Evolutionary conservation across 371 early-diverging fungal genomes (phyloP).

Genomic region (Funneliformis caledonium): DNA sequence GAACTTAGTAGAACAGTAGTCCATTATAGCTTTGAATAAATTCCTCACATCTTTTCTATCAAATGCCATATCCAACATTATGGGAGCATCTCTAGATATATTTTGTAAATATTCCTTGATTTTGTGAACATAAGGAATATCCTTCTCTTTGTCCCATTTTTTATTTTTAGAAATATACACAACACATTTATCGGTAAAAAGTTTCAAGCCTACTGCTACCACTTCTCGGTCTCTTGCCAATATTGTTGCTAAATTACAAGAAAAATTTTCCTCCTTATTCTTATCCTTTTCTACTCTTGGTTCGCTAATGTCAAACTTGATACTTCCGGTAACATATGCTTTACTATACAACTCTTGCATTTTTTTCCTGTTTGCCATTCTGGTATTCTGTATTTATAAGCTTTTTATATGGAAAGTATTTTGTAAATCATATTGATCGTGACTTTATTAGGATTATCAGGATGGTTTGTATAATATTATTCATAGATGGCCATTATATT

Average conservation of each 20-base stretch:
- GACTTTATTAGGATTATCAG: too few relatives aligned
- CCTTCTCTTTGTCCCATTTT: background rate
- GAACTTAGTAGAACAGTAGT: background rate
- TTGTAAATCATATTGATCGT: too few relatives aligned
- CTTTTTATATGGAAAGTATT: too few relatives aligned
- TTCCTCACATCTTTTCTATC: background rate
- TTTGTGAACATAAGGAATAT: background rate
- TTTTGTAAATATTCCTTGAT: background rate
- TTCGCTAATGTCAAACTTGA: background rate
- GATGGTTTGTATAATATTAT: too few relatives aligned
- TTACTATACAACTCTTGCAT: constrained; percentile 2
- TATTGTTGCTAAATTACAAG: constrained; percentile 11
- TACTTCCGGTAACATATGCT: background rate
- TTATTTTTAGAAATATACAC: background rate
- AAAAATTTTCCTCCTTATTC: background rate
- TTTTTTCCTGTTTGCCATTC: too few relatives aligned
- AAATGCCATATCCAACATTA: too few relatives aligned
- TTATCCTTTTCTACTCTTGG: background rate
- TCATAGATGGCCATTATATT: too few relatives aligned
- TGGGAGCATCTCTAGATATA: background rate
- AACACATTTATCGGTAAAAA: background rate
- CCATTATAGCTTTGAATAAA: background rate
- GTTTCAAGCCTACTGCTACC: background rate
- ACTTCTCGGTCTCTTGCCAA: background rate
- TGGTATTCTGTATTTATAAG: too few relatives aligned